Percentiles rank a stretch among this genome's conserved stretches.
Evolutionary conservation across 768 basidiomycete species (phyloP).

Genomic region (Porphyrellus cyaneotinctus): DNA sequence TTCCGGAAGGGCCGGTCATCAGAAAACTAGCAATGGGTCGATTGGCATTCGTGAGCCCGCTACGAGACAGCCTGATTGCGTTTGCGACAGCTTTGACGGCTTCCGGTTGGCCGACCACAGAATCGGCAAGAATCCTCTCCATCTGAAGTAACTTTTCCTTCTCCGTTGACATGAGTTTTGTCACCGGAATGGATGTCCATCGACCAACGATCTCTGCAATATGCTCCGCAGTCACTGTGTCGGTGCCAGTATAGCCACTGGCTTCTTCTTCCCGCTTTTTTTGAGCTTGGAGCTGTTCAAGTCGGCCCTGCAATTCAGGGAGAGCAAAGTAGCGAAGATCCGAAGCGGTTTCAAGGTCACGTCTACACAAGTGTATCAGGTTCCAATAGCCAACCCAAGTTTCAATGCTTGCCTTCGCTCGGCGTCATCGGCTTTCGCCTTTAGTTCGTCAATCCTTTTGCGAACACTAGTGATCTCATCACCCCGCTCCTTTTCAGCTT

Average conservation of each 20-base stretch:
- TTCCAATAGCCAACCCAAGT: neutral
- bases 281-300: constrained; percentile 67
- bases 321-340: constrained; percentile 91
- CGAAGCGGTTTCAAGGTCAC: constrained; percentile 72
- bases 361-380: constrained; percentile 33
- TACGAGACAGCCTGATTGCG: constrained; percentile 87
- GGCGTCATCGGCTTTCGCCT: constrained; percentile 89
- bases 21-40: constrained; percentile 91
- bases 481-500: constrained; percentile 77
- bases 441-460: constrained; percentile 84
- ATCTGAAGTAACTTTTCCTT: constrained; percentile 83
- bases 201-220: constrained; percentile 92
- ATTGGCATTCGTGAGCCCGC: constrained; percentile 85
- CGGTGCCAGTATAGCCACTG: constrained; percentile 46
- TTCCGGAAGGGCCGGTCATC: constrained; percentile 89
- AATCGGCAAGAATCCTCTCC: constrained; percentile 75
- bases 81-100: constrained; percentile 92
- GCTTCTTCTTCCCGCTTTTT: constrained; percentile 69
- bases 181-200: constrained; percentile 93
- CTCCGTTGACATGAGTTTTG: constrained; percentile 81
- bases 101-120: constrained; percentile 86
- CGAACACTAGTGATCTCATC: constrained; percentile 76
- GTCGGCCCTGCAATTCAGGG: constrained; percentile 75
- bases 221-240: constrained; percentile 79
- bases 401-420: constrained; percentile 62